Base-by-base conservation (phyloP, 2,329 filamentous ascomycete species). In the Trichoderma cornu-damae region DNA sequence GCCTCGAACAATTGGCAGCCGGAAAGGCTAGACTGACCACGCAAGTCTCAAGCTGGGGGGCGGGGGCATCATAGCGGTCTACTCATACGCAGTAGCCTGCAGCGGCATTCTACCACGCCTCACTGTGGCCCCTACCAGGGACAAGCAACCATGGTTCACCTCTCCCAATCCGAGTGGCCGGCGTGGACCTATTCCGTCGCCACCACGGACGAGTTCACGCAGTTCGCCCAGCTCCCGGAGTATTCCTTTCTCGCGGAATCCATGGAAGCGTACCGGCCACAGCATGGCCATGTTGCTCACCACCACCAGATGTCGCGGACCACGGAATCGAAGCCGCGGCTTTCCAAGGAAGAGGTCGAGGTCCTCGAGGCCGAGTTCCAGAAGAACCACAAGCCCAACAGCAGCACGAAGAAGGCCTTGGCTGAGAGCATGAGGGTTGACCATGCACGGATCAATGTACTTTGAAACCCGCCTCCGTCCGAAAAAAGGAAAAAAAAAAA, bases 351-450 rank as follows among this genome's bases (percentile, higher is more conserved):
- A 50, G 80, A 83, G 66, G 81, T 83, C 7, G 80, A 82, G 61
- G 67, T 81, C 47, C 72, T 86, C 28, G 83, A 86, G 65, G 74
- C 76, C 32, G 81, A 85, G 66, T 86, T 86, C 62, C 76, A 80
- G 60, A 82, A 82, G 67, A 86, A 86, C 67, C 79, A 81, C 61
- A 86, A 86, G 70, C 83, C 83, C 8, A 83, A 79, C 52, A 85
- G 81, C 68, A 82, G 77, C 58, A 76, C 77, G 30, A 86, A 86
- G 69, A 82, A 82, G 61, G 76, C 79, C 51, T 75, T 85, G 48
- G 83, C 83, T 3, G 81, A 85, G 62, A 73, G 77, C 6, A 83
- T 86, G 75, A 76, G 78, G 52, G 79, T 86, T n/a, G 83, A 86
- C 61, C 77, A 83, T 62, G 78, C 83, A 16, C 77, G 83, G 61